These are phyloP conservation scores for Xylariaceae sp. DNA, from an alignment of 2,329 filamentous ascomycete species.

Conservation along the genomic window DNA sequence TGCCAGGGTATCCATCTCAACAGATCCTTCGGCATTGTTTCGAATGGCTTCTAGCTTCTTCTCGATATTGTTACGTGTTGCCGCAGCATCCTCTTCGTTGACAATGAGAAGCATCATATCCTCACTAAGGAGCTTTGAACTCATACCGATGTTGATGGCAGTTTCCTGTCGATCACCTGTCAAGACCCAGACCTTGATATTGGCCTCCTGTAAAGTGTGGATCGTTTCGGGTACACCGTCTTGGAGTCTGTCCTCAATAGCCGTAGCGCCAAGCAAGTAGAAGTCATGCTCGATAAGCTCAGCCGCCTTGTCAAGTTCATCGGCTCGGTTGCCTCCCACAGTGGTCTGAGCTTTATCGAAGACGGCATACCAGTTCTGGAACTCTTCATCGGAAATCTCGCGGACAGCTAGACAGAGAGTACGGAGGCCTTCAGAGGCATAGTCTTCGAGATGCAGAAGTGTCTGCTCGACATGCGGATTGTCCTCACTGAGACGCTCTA, in stretches of 20 bases:
- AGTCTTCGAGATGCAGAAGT: conserved; percentile 93
- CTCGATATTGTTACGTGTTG: conserved; percentile 79
- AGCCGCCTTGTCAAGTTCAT: conserved; percentile 94
- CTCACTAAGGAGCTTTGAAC: conserved; percentile 95
- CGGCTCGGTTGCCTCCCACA: conserved; percentile 83
- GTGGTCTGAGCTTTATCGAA: conserved; percentile 87
- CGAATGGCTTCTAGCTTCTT: conserved; percentile 92
- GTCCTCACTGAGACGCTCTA: conserved; percentile 78
- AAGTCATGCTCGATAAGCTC: conserved; percentile 94
- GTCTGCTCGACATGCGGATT: conserved; percentile 88
- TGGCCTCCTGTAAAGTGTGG: conserved; percentile 90
- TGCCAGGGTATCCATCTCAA: conserved; percentile 81
- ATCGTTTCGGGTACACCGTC: conserved; percentile 98
- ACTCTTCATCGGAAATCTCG: conserved; percentile 86
- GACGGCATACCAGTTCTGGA: conserved; percentile 76
- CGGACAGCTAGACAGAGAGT: conserved; percentile 94
- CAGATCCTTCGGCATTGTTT: conserved; percentile 69
- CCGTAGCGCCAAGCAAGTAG: conserved; percentile 85
- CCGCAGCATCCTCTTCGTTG: conserved; percentile 77
- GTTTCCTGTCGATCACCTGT: conserved; percentile 98
- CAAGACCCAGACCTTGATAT: conserved; percentile 98
- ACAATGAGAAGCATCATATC: conserved; percentile 98
- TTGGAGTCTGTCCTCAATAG: conserved; percentile 94
- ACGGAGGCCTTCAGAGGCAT: conserved; percentile 90
- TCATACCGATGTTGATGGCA: conserved; percentile 99